These are phyloP conservation scores for Ulota crispa DNA, from an alignment of 225 moss, liverwort and hornwort genomes.

Conservation along the genomic window DNA sequence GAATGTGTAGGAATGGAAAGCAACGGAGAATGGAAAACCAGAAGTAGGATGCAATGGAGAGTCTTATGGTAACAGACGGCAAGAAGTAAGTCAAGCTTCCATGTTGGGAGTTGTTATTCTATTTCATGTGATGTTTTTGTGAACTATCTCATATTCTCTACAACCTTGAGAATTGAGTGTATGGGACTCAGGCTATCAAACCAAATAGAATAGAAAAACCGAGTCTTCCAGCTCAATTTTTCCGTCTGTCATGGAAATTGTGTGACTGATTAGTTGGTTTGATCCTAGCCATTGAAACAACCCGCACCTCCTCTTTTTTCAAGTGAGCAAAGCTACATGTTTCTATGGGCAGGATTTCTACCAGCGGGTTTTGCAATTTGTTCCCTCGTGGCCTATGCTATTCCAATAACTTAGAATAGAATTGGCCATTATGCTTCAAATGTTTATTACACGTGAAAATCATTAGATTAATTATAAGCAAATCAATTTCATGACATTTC, in stretches of 20 bases:
- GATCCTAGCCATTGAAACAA: too few species aligned
- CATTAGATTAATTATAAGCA: background rate
- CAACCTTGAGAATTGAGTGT: background rate
- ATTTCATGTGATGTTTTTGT: background rate
- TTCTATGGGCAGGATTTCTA: too few species aligned
- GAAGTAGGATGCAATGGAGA: slow-evolving; percentile 4
- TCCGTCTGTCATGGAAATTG: too few species aligned
- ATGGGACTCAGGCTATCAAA: background rate
- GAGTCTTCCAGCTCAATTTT: too few species aligned
- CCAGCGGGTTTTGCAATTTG: too few species aligned
- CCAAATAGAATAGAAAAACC: too few species aligned
- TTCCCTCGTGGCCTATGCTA: background rate
- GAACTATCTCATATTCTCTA: background rate
- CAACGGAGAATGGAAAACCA: slow-evolving; percentile 23
- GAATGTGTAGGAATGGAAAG: slow-evolving; percentile 37
- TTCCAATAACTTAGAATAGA: background rate
- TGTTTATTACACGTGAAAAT: background rate
- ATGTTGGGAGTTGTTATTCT: background rate
- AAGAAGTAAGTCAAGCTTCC: slow-evolving; percentile 45
- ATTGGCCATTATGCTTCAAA: background rate
- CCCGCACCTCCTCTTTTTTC: too few species aligned
- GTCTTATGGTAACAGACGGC: slow-evolving; percentile 50
- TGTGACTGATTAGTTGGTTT: too few species aligned
- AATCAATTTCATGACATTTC: background rate
- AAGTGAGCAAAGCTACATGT: too few species aligned